Percentiles rank a stretch among this genome's conserved stretches.
Conservation (phyloP, 306 rosid genomes). For the Malus domestica region ASM211411v1 NC_041790.1:282001-282500, state of each 20-base stretch:
- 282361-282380: background rate
- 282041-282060: background rate
- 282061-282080: background rate
- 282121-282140: background rate
- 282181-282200: constrained; percentile 28
- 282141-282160: constrained; percentile 18
- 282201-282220: constrained; percentile 86
- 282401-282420: background rate
- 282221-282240: constrained; percentile 99
- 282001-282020: background rate
- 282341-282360: background rate
- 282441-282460: background rate
- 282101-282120: too few species aligned
- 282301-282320: constrained; percentile 92
- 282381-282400: background rate
- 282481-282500: background rate
- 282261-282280: constrained; percentile 98
- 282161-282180: constrained; percentile 12
- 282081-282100: background rate
- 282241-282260: constrained; percentile 99
- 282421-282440: background rate
- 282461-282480: background rate
- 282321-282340: constrained; percentile 49
- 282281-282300: constrained; percentile 95
- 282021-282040: background rate